Conservation (phyloP, 2,329 filamentous ascomycete species). For the Xylaria sp. region DNA sequence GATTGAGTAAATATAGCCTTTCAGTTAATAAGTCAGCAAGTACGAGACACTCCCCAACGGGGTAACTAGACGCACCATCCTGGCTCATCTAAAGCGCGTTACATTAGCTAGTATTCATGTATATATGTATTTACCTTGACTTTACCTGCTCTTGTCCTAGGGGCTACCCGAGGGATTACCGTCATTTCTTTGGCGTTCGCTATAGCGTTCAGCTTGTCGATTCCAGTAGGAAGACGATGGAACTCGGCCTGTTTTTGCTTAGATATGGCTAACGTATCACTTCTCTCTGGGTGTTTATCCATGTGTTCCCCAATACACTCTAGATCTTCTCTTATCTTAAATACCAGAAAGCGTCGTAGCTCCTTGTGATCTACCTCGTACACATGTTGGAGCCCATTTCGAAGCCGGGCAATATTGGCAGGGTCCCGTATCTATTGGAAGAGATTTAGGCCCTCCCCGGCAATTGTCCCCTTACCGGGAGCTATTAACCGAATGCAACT, state of each 20-base stretch:
- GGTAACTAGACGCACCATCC: slow-evolving; percentile 29
- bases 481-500: slow-evolving; percentile 37
- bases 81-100: slow-evolving; percentile 24
- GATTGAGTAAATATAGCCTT: slow-evolving; percentile 39
- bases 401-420: slow-evolving; percentile 30
- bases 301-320: slow-evolving; percentile 10
- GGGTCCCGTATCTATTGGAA: slow-evolving; percentile 37
- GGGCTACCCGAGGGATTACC: slow-evolving; percentile 27
- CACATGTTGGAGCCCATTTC: slow-evolving; percentile 30
- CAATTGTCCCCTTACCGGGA: slow-evolving; percentile 18
- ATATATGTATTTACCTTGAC: neutral
- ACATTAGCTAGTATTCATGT: slow-evolving; percentile 8
- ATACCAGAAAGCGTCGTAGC: slow-evolving; percentile 23
- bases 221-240: slow-evolving; percentile 1
- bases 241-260: slow-evolving; percentile 18
- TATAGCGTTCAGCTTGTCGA: slow-evolving; percentile 35
- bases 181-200: slow-evolving; percentile 27
- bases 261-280: slow-evolving; percentile 21
- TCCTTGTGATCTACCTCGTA: slow-evolving; percentile 33
- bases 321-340: slow-evolving; percentile 23
- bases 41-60: neutral
- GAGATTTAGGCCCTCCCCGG: slow-evolving; percentile 27
- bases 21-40: neutral
- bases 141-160: slow-evolving; percentile 34
- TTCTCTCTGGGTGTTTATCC: neutral